These are phyloP conservation scores for Aspergillus hiratsukae DNA, from an alignment of 2,329 filamentous ascomycete genomes.

Conservation along the genomic window DNA sequence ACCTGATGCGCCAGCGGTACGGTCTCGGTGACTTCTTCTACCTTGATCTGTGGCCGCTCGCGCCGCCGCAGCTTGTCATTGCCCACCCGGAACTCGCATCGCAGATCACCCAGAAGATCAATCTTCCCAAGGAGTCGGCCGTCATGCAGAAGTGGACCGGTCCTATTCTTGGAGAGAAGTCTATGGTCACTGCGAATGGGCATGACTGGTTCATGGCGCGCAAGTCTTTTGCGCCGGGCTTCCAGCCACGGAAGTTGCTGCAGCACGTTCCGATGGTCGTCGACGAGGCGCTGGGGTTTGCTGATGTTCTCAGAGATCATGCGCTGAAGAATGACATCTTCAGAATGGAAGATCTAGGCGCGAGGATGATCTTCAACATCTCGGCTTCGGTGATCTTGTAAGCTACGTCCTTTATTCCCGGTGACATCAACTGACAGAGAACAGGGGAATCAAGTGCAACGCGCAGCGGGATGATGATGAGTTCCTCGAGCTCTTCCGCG, in stretches of 20 bases:
- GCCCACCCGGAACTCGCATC: constrained; percentile 36
- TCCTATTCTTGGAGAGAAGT: constrained; percentile 25
- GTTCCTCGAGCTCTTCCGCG: constrained; percentile 29
- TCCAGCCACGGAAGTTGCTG: constrained; percentile 9
- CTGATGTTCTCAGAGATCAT: constrained; percentile 7
- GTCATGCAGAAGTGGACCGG: constrained; percentile 24
- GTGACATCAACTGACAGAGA: constrained; percentile 3
- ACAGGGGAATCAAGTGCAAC: constrained; percentile 12
- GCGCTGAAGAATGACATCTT: constrained; percentile 5
- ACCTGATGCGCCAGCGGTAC: constrained; percentile 14
- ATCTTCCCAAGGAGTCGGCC: constrained; percentile 32
- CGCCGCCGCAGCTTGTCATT: constrained; percentile 32
- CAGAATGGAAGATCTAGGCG: constrained; percentile 9
- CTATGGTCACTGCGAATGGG: constrained; percentile 35
- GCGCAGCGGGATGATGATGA: constrained; percentile 28
- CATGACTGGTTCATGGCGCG: constrained; percentile 33
- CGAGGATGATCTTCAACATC: constrained; percentile 12
- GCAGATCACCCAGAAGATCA: constrained; percentile 35
- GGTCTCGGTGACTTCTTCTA: constrained; percentile 21
- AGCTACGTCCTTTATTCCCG: not conserved
- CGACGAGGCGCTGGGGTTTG: constrained; percentile 10
- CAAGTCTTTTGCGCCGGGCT: constrained; percentile 9
- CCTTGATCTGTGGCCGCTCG: constrained; percentile 40
- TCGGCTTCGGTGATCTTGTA: constrained; percentile 9
- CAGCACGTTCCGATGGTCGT: constrained; percentile 8